phyloP scores from a whole-genome alignment of 352 stramenopile species.

The Pythium inflatum region DNA sequence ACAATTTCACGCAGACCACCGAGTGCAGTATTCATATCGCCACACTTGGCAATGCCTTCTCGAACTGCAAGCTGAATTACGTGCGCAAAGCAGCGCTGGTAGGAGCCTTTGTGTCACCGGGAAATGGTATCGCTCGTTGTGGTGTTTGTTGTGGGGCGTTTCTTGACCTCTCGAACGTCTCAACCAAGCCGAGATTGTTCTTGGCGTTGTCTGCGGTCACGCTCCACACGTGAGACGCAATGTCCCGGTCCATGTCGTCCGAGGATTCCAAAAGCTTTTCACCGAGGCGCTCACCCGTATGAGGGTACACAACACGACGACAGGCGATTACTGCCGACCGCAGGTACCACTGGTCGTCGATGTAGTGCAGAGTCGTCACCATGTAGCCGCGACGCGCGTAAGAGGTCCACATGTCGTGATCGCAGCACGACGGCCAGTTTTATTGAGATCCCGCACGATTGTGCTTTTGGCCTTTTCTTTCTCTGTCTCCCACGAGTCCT shows the following conservation, averaged over 20 bases:
- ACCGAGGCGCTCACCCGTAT: not conserved
- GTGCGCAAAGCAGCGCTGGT: not conserved
- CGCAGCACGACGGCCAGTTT: not conserved
- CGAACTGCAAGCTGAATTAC: not conserved
- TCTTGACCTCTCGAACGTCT: no score
- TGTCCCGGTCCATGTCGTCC: not conserved
- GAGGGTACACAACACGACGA: conserved; percentile 2
- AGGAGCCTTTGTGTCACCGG: no score
- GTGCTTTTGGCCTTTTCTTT: not conserved
- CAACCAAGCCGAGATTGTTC: not conserved
- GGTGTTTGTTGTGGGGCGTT: no score
- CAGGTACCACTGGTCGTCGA: conserved; percentile 13
- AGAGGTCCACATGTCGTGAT: conserved; percentile 34
- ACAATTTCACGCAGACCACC: conserved; percentile 13
- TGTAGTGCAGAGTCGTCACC: conserved; percentile 32
- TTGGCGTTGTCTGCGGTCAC: not conserved
- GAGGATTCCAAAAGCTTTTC: not conserved
- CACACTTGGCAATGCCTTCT: not conserved
- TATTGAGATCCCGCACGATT: not conserved
- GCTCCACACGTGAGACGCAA: not conserved
- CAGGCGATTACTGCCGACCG: conserved; percentile 26
- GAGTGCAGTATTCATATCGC: not conserved
- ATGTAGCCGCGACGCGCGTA: conserved; percentile 26
- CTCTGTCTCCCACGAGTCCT: not conserved
- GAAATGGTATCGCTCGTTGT: no score